Evolutionary conservation across 2,329 filamentous ascomycete genomes (phyloP).

Genomic region (Blastomyces percursus): DNA sequence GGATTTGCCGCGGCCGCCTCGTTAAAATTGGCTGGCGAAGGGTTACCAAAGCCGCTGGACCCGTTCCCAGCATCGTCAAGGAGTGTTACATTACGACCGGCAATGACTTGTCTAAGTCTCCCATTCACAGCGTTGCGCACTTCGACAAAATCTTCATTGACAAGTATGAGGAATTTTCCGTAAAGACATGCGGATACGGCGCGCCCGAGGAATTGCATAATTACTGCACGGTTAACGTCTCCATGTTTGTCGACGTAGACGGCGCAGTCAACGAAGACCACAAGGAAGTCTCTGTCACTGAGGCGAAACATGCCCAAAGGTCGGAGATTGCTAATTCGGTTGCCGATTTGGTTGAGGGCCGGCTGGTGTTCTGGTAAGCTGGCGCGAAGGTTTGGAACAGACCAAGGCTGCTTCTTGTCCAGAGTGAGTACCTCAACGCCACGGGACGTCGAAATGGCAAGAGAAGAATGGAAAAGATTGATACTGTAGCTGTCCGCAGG

Average conservation of each 20-base stretch:
- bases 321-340: constrained; percentile 67
- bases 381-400: constrained; percentile 64
- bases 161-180: constrained; percentile 81
- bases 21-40: constrained; percentile 9
- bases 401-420: constrained; percentile 94
- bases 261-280: constrained; percentile 90
- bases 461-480: constrained; percentile 89
- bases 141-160: constrained; percentile 94
- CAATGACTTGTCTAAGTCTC: constrained; percentile 82
- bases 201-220: constrained; percentile 98
- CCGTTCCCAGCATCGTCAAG: constrained; percentile 66
- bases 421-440: constrained; percentile 93
- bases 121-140: constrained; percentile 96
- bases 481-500: constrained; percentile 89
- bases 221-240: constrained; percentile 82
- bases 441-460: constrained; percentile 80
- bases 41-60: constrained; percentile 26
- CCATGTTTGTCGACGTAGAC: constrained; percentile 98
- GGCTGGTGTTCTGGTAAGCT: constrained; percentile 48
- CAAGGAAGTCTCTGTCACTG: constrained; percentile 80
- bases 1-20: constrained; percentile 18
- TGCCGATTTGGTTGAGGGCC: constrained; percentile 73
- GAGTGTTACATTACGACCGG: constrained; percentile 77
- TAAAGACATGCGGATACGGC: constrained; percentile 80
- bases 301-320: constrained; percentile 95